Percentiles rank a stretch among this genome's conserved stretches.
phyloP scores from a whole-genome alignment of 2,329 filamentous ascomycete genomes.

The Gnomoniopsis smithogilvyi region DNA sequence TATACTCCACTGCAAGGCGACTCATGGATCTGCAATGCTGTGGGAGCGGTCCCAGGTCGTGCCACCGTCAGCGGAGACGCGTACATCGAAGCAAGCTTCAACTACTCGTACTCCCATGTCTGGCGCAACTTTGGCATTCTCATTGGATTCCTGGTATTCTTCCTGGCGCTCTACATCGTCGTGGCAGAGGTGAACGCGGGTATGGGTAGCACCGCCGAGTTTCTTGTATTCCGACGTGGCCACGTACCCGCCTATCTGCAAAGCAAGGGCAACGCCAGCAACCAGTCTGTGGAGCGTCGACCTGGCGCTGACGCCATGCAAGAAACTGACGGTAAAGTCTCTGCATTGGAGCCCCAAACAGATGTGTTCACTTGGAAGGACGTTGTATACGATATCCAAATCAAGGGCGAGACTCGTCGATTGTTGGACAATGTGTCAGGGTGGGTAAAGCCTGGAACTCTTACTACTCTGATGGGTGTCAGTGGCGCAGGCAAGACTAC shows the following conservation, averaged over 20 bases:
- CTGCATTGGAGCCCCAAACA: constrained; percentile 30
- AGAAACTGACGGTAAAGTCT: constrained; percentile 10
- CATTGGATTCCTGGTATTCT: constrained; percentile 60
- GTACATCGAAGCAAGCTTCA: constrained; percentile 54
- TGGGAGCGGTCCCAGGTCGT: constrained; percentile 53
- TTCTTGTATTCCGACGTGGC: constrained; percentile 63
- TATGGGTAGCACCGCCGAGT: constrained; percentile 61
- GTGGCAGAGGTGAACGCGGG: constrained; percentile 64
- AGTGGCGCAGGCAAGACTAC: constrained; percentile 63
- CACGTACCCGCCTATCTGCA: constrained; percentile 43
- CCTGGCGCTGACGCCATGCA: constrained; percentile 22
- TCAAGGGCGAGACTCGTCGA: constrained; percentile 69
- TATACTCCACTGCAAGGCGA: constrained; percentile 40
- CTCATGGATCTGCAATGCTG: constrained; percentile 47
- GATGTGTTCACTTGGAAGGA: constrained; percentile 76
- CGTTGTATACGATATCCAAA: constrained; percentile 67
- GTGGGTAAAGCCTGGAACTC: constrained; percentile 85
- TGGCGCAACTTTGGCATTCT: constrained; percentile 72
- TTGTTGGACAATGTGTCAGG: constrained; percentile 78
- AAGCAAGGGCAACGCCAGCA: constrained; percentile 20
- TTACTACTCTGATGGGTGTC: constrained; percentile 75
- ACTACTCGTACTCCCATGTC: constrained; percentile 54
- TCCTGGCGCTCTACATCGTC: constrained; percentile 61
- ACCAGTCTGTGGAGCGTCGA: constrained; percentile 22
- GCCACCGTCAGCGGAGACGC: constrained; percentile 56